These are phyloP conservation scores for Nakazawaea ishiwadae DNA, from an alignment of 805 yeast species.

Conservation along the genomic window DNA sequence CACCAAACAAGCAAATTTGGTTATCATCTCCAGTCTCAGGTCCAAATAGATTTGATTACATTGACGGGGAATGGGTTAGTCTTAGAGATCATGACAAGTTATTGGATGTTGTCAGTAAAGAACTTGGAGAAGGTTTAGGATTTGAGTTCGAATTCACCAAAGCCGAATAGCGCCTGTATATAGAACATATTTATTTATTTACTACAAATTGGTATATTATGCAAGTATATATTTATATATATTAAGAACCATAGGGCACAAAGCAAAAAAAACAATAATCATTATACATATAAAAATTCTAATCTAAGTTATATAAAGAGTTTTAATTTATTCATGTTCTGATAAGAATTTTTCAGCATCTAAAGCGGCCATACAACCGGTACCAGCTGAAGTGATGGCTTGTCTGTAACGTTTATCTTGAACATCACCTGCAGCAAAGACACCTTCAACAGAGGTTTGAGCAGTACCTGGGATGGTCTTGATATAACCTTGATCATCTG, in stretches of 20 bases:
- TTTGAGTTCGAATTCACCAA: constrained; percentile 13
- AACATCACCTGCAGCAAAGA: constrained; percentile 98
- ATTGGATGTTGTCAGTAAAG: constrained; percentile 44
- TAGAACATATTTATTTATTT: background rate
- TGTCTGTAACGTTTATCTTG: constrained; percentile 97
- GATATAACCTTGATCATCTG: constrained; percentile 87
- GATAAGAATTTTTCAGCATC: constrained; percentile 85
- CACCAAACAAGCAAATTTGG: constrained; percentile 98
- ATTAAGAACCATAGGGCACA: too few relatives aligned
- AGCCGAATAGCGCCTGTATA: background rate
- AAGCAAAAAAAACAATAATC: too few relatives aligned
- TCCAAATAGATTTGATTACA: constrained; percentile 79
- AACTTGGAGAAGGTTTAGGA: constrained; percentile 33
- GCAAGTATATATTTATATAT: background rate
- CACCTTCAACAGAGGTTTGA: constrained; percentile 80
- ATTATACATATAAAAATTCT: background rate
- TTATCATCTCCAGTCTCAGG: constrained; percentile 90
- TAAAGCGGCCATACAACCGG: constrained; percentile 99
- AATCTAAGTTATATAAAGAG: background rate
- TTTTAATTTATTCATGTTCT: constrained; percentile 9
- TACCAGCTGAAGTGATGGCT: constrained; percentile 99
- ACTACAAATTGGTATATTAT: background rate
- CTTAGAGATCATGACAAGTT: constrained; percentile 56
- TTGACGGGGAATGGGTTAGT: constrained; percentile 74
- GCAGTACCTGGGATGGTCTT: constrained; percentile 88